These are phyloP conservation scores for Cutaneotrichosporon mucoides DNA, from an alignment of 1,284 basidiomycete species.

Conservation along the genomic window DNA sequence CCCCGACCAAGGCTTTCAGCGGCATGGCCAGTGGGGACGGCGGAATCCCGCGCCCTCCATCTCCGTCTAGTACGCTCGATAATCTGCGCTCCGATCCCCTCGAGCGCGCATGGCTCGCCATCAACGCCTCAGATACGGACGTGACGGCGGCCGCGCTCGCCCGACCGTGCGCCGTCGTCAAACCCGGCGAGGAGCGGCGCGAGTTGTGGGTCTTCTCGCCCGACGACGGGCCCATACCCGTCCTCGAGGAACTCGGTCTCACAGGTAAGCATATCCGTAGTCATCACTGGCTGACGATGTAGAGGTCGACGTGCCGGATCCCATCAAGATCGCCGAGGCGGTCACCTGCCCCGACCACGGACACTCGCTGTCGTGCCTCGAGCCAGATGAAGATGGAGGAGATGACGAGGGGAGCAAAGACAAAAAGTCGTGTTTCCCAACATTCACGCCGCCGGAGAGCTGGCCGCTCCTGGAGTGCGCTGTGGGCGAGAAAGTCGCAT, in stretches of 20 bases:
- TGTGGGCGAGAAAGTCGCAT: conserved; percentile 22
- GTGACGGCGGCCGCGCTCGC: conserved; percentile 3
- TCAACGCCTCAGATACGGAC: conserved; percentile 17
- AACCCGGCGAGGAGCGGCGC: not conserved
- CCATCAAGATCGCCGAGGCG: conserved; percentile 9
- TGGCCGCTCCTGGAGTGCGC: conserved; percentile 17
- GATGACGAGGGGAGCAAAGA: no score
- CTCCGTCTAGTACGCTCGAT: not conserved
- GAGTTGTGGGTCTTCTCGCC: conserved; percentile 18
- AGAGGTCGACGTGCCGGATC: conserved; percentile 11
- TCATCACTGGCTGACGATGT: not conserved
- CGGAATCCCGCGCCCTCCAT: not conserved
- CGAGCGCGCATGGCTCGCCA: conserved; percentile 25
- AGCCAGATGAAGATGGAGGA: not conserved
- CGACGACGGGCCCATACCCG: not conserved
- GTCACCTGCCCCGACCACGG: conserved; percentile 18
- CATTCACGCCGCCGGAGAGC: conserved; percentile 6
- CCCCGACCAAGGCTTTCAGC: not conserved
- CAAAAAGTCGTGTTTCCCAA: conserved; percentile 1
- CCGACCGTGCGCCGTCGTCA: conserved; percentile 12
- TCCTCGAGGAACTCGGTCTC: conserved; percentile 3
- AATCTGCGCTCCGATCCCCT: conserved; percentile 22
- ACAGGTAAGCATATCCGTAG: conserved; percentile 2
- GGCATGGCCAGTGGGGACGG: no score
- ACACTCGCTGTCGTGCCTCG: conserved; percentile 10